Percentiles rank a stretch among this genome's conserved stretches.
phyloP scores from a whole-genome alignment of 352 stramenopile species.

The Pythium volutum region DNA sequence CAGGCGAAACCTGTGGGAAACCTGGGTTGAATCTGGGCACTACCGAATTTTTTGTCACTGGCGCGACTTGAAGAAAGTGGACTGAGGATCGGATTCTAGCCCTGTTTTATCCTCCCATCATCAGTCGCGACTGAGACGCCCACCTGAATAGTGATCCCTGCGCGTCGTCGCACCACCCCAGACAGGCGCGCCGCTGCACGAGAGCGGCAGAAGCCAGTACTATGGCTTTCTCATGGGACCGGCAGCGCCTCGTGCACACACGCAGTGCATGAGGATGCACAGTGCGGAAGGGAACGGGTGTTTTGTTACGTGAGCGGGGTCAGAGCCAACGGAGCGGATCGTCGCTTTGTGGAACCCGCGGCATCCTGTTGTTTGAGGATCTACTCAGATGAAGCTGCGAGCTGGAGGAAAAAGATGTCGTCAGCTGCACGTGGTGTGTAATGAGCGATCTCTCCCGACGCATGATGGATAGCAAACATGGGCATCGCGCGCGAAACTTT shows the following conservation, averaged over 20 bases:
- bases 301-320: background rate
- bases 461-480: background rate
- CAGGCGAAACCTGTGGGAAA: constrained; percentile 11
- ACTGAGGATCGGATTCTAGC: constrained; percentile 8
- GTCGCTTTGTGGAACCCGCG: background rate
- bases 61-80: constrained; percentile 17
- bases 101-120: constrained; percentile 13
- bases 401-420: background rate
- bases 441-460: background rate
- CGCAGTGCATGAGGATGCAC: too few relatives aligned
- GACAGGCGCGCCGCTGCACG: constrained; percentile 1
- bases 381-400: constrained; percentile 12
- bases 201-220: too few relatives aligned
- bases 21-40: constrained; percentile 10
- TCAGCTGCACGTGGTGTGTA: constrained; percentile 8
- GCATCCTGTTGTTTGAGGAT: background rate
- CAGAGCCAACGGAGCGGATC: background rate
- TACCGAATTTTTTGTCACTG: constrained; percentile 9
- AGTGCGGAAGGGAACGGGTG: background rate
- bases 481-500: constrained; percentile 11
- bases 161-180: background rate
- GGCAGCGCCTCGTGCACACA: background rate
- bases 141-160: constrained; percentile 6
- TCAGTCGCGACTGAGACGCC: background rate
- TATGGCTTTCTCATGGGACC: background rate